These are phyloP conservation scores for Melastoma malabathricum DNA, from an alignment of 345 rosid genomes.

Conservation along the genomic window DNA sequence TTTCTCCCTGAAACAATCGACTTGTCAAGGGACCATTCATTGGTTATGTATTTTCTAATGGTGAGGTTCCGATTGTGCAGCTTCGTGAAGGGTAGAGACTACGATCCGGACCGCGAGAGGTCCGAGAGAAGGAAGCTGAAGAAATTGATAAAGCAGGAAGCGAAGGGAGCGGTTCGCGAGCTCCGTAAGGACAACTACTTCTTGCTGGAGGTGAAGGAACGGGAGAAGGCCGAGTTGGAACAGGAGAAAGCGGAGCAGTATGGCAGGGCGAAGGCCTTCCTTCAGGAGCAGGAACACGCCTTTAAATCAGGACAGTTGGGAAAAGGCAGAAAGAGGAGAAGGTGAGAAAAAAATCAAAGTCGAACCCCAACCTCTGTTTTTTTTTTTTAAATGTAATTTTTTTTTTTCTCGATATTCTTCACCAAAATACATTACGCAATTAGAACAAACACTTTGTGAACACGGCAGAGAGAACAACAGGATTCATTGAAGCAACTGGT, in stretches of 20 bases:
- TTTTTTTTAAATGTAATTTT: no score
- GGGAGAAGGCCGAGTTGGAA: slow-evolving; percentile 29
- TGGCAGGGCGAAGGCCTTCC: slow-evolving; percentile 63
- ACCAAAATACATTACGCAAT: no score
- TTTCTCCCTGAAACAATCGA: background rate
- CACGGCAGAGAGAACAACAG: no score
- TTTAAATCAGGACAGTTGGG: slow-evolving; percentile 83
- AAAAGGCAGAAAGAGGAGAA: slow-evolving; percentile 53
- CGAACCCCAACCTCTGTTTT: no score
- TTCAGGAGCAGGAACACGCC: slow-evolving; percentile 88
- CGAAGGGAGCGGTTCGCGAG: slow-evolving; percentile 69
- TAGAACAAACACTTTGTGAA: no score
- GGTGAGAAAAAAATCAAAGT: no score
- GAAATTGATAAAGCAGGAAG: slow-evolving; percentile 42
- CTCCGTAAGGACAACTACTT: slow-evolving; percentile 67
- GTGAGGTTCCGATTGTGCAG: slow-evolving; percentile 22
- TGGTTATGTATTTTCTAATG: slow-evolving; percentile 1
- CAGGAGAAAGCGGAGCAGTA: slow-evolving; percentile 61
- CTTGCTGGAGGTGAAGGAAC: slow-evolving; percentile 43
- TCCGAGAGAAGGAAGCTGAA: slow-evolving; percentile 55
- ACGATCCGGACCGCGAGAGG: slow-evolving; percentile 76
- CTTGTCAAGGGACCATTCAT: background rate
- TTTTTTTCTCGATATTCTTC: no score
- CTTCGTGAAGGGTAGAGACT: slow-evolving; percentile 77
- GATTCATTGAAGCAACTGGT: no score